These are phyloP conservation scores for Oryza nivara DNA, from an alignment of 176 grass and related monocot species.

Conservation along the genomic window DNA sequence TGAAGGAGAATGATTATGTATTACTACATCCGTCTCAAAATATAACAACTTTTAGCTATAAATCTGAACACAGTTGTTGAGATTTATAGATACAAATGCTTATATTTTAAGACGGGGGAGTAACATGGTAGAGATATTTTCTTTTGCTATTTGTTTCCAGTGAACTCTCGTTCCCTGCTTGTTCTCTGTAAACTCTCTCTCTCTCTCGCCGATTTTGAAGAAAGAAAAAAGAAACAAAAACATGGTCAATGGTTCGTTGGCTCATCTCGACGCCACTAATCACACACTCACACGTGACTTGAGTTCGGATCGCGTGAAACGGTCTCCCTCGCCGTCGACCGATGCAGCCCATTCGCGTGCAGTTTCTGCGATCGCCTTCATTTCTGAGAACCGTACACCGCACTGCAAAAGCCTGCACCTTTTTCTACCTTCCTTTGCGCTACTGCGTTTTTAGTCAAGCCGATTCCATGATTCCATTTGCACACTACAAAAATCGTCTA, in stretches of 20 bases:
- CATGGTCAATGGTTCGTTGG: background rate
- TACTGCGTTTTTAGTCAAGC: background rate
- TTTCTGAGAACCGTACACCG: background rate
- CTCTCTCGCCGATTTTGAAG: no score
- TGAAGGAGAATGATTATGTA: no score
- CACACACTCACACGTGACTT: background rate
- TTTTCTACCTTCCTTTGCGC: background rate
- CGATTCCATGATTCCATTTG: background rate
- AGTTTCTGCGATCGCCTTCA: constrained; percentile 2
- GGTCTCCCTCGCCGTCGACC: background rate
- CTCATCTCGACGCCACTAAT: background rate
- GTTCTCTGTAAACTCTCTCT: no score
- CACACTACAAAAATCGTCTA: background rate
- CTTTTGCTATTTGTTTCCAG: no score
- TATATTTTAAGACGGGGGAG: no score
- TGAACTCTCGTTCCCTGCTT: no score
- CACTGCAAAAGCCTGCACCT: constrained; percentile 7
- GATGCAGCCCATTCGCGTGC: constrained; percentile 26
- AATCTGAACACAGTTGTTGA: no score
- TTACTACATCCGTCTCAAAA: no score
- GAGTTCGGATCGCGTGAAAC: constrained; percentile 25
- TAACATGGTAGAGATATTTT: no score
- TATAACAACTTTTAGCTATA: no score
- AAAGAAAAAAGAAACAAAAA: background rate
- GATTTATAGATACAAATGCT: no score